These are phyloP conservation scores for Cercophora samala DNA, from an alignment of 495 filamentous ascomycete genomes.

Conservation along the genomic window DNA sequence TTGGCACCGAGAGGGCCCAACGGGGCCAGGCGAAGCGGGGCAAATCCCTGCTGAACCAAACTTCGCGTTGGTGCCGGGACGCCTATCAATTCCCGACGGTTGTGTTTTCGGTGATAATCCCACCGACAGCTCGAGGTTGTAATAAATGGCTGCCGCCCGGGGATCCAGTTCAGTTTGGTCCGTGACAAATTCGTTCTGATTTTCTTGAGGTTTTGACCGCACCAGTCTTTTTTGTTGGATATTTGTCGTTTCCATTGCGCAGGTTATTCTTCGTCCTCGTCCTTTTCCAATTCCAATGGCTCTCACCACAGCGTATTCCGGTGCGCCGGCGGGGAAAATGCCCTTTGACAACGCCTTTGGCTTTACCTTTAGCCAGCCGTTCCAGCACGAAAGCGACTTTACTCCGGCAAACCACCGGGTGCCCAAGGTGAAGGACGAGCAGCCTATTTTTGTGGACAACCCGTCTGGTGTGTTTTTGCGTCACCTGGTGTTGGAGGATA, in stretches of 20 bases:
- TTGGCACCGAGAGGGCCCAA: neutral
- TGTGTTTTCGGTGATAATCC: neutral
- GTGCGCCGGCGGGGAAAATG: constrained; percentile 24
- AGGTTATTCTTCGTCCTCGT: no score
- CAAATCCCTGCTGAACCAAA: neutral
- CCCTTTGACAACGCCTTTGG: constrained; percentile 27
- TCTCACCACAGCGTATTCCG: constrained; percentile 20
- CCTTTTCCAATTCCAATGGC: no score
- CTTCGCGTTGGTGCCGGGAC: constrained; percentile 4
- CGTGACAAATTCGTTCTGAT: neutral
- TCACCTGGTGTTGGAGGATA: neutral
- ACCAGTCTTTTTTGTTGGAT: no score
- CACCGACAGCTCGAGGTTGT: neutral
- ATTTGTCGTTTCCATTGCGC: no score
- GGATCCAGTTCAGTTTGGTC: neutral
- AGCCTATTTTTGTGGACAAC: constrained; percentile 35
- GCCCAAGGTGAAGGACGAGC: constrained; percentile 21
- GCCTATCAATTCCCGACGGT: constrained; percentile 11
- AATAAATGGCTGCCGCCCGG: neutral
- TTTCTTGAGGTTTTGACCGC: neutral
- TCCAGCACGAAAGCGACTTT: constrained; percentile 22
- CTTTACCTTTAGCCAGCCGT: constrained; percentile 33
- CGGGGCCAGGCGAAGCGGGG: neutral
- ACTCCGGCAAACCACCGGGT: constrained; percentile 24
- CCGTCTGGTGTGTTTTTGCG: constrained; percentile 22